phyloP scores from a whole-genome alignment of 495 filamentous ascomycete genomes.

The Tuber umbilicatum region DNA sequence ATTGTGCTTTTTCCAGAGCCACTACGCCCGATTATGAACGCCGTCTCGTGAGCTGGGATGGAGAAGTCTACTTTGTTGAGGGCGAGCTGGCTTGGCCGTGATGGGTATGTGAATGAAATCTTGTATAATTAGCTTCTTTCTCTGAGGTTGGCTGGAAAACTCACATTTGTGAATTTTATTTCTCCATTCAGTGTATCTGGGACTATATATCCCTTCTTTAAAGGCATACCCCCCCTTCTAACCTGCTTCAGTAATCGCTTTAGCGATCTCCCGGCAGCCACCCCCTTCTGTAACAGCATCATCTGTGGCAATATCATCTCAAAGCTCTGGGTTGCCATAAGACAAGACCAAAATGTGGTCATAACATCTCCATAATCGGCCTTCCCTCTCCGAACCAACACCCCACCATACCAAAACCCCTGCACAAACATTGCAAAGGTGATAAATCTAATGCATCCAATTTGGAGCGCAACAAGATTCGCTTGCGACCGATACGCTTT shows the following conservation, averaged over 20 bases:
- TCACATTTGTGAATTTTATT: slow-evolving; percentile 64
- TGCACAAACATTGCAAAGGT: slow-evolving; percentile 76
- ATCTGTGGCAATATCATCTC: slow-evolving; percentile 67
- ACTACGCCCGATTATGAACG: slow-evolving; percentile 77
- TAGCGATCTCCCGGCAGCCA: slow-evolving; percentile 61
- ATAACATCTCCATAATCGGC: slow-evolving; percentile 60
- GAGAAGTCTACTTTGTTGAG: slow-evolving; percentile 57
- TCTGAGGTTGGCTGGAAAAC: slow-evolving; percentile 32
- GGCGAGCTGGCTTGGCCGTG: slow-evolving; percentile 57
- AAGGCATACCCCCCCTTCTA: slow-evolving; percentile 24
- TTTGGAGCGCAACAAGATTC: slow-evolving; percentile 59
- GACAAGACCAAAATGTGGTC: slow-evolving; percentile 76
- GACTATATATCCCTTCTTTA: slow-evolving; percentile 31
- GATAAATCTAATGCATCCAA: slow-evolving; percentile 64
- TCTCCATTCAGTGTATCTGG: slow-evolving; percentile 55
- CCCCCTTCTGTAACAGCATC: slow-evolving; percentile 70
- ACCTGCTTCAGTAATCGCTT: slow-evolving; percentile 46
- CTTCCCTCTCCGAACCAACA: slow-evolving; percentile 53
- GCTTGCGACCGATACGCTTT: slow-evolving; percentile 62
- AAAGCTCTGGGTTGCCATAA: slow-evolving; percentile 67
- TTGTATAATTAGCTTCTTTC: slow-evolving; percentile 38
- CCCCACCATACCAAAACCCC: slow-evolving; percentile 83
- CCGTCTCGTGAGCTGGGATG: slow-evolving; percentile 66
- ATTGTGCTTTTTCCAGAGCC: slow-evolving; percentile 93
- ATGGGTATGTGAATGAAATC: slow-evolving; percentile 81